Evolutionary conservation across 2,329 filamentous ascomycete genomes (phyloP).

Genomic region (Fusarium domesticum): DNA sequence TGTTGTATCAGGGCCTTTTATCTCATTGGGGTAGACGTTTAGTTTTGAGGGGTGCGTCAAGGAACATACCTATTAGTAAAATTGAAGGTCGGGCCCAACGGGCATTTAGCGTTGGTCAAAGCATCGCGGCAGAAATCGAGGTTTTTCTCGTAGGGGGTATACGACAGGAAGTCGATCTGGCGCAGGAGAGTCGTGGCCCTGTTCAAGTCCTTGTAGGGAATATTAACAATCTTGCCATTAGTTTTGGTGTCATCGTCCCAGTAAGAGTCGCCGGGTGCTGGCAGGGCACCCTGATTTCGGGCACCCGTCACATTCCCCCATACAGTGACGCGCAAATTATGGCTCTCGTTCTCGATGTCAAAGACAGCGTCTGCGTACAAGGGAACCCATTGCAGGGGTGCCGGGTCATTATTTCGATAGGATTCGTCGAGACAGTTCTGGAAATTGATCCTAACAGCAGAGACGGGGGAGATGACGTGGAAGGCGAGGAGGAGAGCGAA

Average conservation of each 20-base stretch:
- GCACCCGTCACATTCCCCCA: slow-evolving; percentile 90
- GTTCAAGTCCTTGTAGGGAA: slow-evolving; percentile 49
- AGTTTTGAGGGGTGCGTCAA: too few species aligned
- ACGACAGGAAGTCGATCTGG: slow-evolving; percentile 72
- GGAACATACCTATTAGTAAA: slow-evolving; percentile 37
- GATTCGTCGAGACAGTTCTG: slow-evolving; percentile 75
- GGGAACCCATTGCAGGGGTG: slow-evolving; percentile 76
- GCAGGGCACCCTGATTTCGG: slow-evolving; percentile 54
- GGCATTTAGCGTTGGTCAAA: slow-evolving; percentile 64
- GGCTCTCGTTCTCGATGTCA: slow-evolving; percentile 55
- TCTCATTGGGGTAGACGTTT: too few species aligned
- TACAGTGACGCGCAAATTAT: slow-evolving; percentile 72
- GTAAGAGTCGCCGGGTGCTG: slow-evolving; percentile 53
- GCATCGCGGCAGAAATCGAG: slow-evolving; percentile 64
- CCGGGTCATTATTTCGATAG: slow-evolving; percentile 54
- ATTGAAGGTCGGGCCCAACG: slow-evolving; percentile 70
- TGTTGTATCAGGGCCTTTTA: neutral
- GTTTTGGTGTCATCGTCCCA: slow-evolving; percentile 62
- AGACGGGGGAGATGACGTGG: slow-evolving; percentile 41
- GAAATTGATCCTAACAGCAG: slow-evolving; percentile 70
- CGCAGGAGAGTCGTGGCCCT: slow-evolving; percentile 71
- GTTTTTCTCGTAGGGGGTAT: slow-evolving; percentile 60
- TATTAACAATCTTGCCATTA: slow-evolving; percentile 72
- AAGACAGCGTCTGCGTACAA: slow-evolving; percentile 72
- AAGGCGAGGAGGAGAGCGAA: slow-evolving; percentile 38